Conservation (phyloP, 2,329 filamentous ascomycete genomes). For the Clonostachys byssicola region DNA sequence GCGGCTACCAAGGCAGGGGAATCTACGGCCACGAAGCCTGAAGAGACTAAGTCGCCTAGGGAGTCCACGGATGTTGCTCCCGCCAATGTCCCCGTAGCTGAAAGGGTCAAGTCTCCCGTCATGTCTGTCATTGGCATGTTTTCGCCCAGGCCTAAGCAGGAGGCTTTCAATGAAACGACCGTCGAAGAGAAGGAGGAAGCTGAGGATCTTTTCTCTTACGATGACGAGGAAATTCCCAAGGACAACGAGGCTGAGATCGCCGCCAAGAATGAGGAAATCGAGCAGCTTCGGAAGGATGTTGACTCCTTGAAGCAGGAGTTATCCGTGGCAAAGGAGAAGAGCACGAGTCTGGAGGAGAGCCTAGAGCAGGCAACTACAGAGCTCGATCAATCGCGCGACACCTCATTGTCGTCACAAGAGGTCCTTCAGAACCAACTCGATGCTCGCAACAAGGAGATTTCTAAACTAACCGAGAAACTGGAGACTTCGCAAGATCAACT, state of each 20-base stretch:
- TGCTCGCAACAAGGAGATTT: constrained; percentile 41
- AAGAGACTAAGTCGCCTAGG: constrained; percentile 7
- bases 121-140: constrained; percentile 43
- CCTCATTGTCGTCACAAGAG: constrained; percentile 7
- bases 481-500: constrained; percentile 37
- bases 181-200: constrained; percentile 25
- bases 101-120: constrained; percentile 38
- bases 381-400: constrained; percentile 43
- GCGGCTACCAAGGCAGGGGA: constrained; percentile 37
- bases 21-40: constrained; percentile 19
- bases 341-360: constrained; percentile 59
- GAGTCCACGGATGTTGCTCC: constrained; percentile 7
- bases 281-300: constrained; percentile 66
- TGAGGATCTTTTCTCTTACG: constrained; percentile 85
- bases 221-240: constrained; percentile 76
- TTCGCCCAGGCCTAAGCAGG: constrained; percentile 36
- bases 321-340: constrained; percentile 66
- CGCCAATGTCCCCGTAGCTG: constrained; percentile 6
- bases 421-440: constrained; percentile 43
- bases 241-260: constrained; percentile 68
- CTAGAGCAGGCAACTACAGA: constrained; percentile 66
- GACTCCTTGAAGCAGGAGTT: constrained; percentile 66
- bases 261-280: constrained; percentile 66
- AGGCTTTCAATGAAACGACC: constrained; percentile 2
- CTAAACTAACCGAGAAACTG: constrained; percentile 43